Evolutionary conservation across 345 rosid genomes (phyloP).

Genomic region (Alliaria petiolata): DNA sequence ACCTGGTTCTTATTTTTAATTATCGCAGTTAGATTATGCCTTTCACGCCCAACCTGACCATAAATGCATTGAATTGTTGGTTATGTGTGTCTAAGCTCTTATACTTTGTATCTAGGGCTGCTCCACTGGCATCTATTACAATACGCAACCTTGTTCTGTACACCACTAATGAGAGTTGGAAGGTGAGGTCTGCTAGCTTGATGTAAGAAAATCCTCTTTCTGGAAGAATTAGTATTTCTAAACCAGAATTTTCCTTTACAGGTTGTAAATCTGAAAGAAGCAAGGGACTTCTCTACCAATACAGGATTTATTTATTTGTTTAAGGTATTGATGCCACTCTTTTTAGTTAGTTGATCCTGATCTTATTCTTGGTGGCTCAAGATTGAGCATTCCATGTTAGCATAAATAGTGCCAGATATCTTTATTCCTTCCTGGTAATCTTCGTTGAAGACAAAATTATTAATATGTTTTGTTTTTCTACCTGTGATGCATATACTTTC

Average conservation of each 20-base stretch:
- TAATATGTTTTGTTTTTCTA: slow-evolving; percentile 12
- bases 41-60: not conserved
- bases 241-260: slow-evolving; percentile 26
- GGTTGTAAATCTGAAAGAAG: slow-evolving; percentile 97
- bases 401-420: not conserved
- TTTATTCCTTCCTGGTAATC: slow-evolving; percentile 1
- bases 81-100: slow-evolving; percentile 18
- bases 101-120: slow-evolving; percentile 55
- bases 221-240: slow-evolving; percentile 1
- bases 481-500: slow-evolving; percentile 37
- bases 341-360: slow-evolving; percentile 22
- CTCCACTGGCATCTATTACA: slow-evolving; percentile 92
- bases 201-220: not conserved
- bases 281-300: slow-evolving; percentile 76
- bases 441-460: slow-evolving; percentile 5
- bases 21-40: not conserved
- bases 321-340: slow-evolving; percentile 54
- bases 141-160: slow-evolving; percentile 76
- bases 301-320: slow-evolving; percentile 84
- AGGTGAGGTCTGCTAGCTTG: slow-evolving; percentile 49
- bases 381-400: slow-evolving; percentile 1
- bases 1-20: slow-evolving; percentile 18
- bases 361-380: slow-evolving; percentile 25
- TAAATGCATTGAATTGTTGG: not conserved
- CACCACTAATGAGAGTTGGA: slow-evolving; percentile 94